These are phyloP conservation scores for Botryobasidium botryosum DNA, from an alignment of 768 basidiomycete species.

Conservation along the genomic window DNA sequence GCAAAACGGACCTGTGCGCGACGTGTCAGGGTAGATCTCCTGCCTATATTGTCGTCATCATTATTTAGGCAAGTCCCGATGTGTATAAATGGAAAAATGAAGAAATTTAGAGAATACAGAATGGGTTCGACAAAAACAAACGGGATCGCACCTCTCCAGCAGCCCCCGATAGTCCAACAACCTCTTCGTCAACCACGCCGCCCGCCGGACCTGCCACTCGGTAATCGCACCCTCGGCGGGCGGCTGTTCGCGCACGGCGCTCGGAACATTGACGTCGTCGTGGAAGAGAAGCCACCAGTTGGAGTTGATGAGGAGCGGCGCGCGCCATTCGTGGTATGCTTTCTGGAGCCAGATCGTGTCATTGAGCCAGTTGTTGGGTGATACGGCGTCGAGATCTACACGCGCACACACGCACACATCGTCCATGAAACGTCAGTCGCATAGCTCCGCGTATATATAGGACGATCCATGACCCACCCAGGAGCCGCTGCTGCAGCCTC, in stretches of 20 bases:
- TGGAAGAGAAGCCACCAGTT: constrained; percentile 92
- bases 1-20: constrained; percentile 43
- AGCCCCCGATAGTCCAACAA: constrained; percentile 55
- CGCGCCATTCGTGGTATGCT: constrained; percentile 77
- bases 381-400: constrained; percentile 60
- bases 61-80: not conserved
- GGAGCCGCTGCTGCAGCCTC: constrained; percentile 51
- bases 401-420: not conserved
- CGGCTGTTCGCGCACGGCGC: constrained; percentile 10
- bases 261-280: constrained; percentile 52
- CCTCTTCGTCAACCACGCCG: constrained; percentile 64
- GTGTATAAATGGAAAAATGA: not conserved
- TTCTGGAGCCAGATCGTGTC: constrained; percentile 85
- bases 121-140: not conserved
- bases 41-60: constrained; percentile 29
- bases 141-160: constrained; percentile 37
- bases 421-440: not conserved
- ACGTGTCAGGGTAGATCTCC: constrained; percentile 50
- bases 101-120: no score
- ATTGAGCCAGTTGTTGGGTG: constrained; percentile 85
- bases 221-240: constrained; percentile 27
- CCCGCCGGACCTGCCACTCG: constrained; percentile 71
- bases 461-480: constrained; percentile 31
- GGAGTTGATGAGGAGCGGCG: constrained; percentile 72
- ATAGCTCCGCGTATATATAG: constrained; percentile 7